Conservation (phyloP, 75 land plant species). For the Azolla pinnata region DNA sequence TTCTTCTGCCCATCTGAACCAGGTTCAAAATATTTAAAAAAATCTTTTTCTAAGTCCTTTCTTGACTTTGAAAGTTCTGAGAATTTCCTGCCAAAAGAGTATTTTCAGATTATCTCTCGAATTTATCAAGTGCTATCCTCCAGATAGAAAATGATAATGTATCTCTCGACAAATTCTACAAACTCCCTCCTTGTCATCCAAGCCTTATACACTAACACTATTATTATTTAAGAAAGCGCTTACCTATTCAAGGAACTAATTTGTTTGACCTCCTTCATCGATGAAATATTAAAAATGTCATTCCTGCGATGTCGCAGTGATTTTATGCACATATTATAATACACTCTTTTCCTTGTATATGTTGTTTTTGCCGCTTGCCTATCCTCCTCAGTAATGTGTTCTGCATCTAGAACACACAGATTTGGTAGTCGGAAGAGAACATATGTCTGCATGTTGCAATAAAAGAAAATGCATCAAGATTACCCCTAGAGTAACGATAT, state of each 20-base stretch:
- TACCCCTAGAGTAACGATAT: neutral
- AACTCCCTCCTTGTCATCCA: too few species aligned
- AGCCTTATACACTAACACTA: too few species aligned
- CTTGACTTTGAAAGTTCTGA: constrained; percentile 12
- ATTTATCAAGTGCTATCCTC: too few species aligned
- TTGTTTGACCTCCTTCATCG: constrained; percentile 12
- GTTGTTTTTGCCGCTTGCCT: constrained; percentile 30
- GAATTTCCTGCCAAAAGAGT: constrained; percentile 22
- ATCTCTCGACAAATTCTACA: too few species aligned
- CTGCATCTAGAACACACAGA: constrained; percentile 20
- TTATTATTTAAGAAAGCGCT: too few species aligned
- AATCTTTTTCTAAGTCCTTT: constrained; percentile 24
- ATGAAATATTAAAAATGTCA: constrained; percentile 4
- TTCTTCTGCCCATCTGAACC: neutral
- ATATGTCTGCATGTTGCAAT: constrained; percentile 25
- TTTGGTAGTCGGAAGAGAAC: constrained; percentile 27
- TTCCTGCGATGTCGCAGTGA: constrained; percentile 25
- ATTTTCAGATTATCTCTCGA: too few species aligned
- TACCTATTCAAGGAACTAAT: constrained; percentile 14
- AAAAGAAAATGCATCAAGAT: neutral
- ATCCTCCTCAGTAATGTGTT: constrained; percentile 18
- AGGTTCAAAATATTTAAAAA: constrained; percentile 10
- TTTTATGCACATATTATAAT: constrained; percentile 40
- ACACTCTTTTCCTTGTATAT: constrained; percentile 32
- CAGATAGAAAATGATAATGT: too few species aligned